Conservation (phyloP, 805 yeast genomes). For the Metschnikowia amazonensis region DNA sequence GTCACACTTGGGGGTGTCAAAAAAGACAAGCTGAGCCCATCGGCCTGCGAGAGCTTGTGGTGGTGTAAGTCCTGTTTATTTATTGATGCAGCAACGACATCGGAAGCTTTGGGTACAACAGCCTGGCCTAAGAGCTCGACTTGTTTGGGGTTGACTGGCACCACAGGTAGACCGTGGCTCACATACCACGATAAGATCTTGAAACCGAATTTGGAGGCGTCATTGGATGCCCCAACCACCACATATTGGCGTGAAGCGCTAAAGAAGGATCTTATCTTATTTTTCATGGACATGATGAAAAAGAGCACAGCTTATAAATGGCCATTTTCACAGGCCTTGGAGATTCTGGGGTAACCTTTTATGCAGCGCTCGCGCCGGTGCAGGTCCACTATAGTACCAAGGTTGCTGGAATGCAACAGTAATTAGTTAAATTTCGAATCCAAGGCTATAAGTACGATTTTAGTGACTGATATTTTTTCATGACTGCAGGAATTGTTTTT, state of each 20-base stretch:
- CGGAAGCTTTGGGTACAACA: constrained; percentile 33
- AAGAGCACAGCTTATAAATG: not conserved
- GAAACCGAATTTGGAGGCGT: constrained; percentile 63
- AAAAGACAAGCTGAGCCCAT: constrained; percentile 58
- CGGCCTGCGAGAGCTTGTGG: constrained; percentile 27
- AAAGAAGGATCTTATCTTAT: constrained; percentile 44
- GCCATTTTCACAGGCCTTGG: constrained; percentile 1
- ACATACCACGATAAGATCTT: constrained; percentile 69
- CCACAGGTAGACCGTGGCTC: constrained; percentile 50
- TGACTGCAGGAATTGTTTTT: no score
- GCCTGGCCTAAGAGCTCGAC: constrained; percentile 43
- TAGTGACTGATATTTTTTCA: no score
- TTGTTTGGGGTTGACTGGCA: constrained; percentile 62
- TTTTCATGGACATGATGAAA: constrained; percentile 34
- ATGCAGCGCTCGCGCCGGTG: constrained; percentile 1
- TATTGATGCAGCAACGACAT: constrained; percentile 23
- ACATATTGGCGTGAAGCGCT: constrained; percentile 51
- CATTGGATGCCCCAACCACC: constrained; percentile 70
- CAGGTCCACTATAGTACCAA: not conserved
- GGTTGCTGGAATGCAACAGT: not conserved
- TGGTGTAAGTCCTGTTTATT: constrained; percentile 19
- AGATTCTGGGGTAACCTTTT: constrained; percentile 2
- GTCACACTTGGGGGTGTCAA: constrained; percentile 73
- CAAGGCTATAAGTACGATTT: no score
- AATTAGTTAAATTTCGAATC: not conserved